Evolutionary conservation across 257 asterid genomes (phyloP).

Genomic region (Solanum sitiens): DNA sequence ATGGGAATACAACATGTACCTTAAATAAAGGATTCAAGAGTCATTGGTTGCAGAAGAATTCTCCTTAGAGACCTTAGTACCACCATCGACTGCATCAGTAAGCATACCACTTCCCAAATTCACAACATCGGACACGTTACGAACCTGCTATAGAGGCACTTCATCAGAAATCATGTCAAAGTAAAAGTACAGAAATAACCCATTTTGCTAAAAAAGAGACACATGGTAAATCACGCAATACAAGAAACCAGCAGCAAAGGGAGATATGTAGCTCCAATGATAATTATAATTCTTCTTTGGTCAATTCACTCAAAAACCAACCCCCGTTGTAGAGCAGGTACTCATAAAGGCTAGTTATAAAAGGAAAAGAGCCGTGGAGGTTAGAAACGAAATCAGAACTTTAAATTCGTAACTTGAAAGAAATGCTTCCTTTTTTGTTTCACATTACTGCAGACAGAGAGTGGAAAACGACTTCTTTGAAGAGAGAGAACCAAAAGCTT

Average conservation of each 20-base stretch:
- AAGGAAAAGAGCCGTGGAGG: neutral
- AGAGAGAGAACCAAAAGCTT: neutral
- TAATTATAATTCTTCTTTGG: neutral
- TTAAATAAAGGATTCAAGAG: constrained; percentile 22
- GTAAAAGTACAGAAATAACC: neutral
- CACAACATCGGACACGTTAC: constrained; percentile 20
- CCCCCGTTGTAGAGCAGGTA: neutral
- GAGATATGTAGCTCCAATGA: neutral
- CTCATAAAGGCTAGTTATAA: neutral
- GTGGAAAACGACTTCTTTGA: neutral
- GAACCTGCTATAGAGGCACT: constrained; percentile 26
- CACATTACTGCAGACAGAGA: neutral
- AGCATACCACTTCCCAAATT: constrained; percentile 21
- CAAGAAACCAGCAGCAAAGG: neutral
- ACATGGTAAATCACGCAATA: neutral
- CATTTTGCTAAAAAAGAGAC: neutral
- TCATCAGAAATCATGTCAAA: neutral
- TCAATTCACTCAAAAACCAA: neutral
- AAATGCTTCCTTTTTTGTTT: neutral
- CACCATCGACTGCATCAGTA: constrained; percentile 11
- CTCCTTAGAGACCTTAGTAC: constrained; percentile 22
- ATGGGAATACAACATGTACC: constrained; percentile 19
- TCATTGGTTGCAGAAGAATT: constrained; percentile 27
- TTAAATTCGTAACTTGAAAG: neutral
- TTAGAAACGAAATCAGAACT: neutral